phyloP scores from a whole-genome alignment of 2,329 filamentous ascomycete species.

The Botrytis tulipae region DNA sequence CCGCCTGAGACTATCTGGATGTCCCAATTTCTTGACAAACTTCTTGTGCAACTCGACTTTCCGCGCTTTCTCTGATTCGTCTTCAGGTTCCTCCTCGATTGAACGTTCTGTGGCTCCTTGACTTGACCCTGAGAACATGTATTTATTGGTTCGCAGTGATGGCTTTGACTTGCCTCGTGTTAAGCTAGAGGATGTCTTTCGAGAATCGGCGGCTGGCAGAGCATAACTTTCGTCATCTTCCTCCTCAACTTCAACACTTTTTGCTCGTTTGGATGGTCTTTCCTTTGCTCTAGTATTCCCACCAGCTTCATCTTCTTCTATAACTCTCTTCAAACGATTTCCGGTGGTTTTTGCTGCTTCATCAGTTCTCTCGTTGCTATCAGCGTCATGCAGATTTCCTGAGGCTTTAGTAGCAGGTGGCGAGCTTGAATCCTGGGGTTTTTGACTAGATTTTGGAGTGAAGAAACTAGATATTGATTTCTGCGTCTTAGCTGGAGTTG shows the following conservation, averaged over 20 bases:
- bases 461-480: conserved; percentile 87
- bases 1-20: conserved; percentile 72
- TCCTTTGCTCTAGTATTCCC: conserved; percentile 43
- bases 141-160: conserved; percentile 50
- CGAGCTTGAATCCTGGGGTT: conserved; percentile 36
- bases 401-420: conserved; percentile 26
- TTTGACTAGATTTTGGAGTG: conserved; percentile 49
- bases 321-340: conserved; percentile 48
- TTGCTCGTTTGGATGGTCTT: conserved; percentile 47
- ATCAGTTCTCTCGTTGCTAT: conserved; percentile 31
- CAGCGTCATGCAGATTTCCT: conserved; percentile 33
- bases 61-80: conserved; percentile 53
- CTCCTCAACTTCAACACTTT: conserved; percentile 38
- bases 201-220: conserved; percentile 43
- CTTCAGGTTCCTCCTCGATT: conserved; percentile 41
- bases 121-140: conserved; percentile 49
- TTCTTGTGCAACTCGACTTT: conserved; percentile 75
- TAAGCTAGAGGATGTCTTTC: conserved; percentile 33
- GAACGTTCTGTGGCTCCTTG: conserved; percentile 27
- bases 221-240: conserved; percentile 43
- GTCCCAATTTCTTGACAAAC: conserved; percentile 88
- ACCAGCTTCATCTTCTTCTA: conserved; percentile 48
- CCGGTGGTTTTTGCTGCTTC: conserved; percentile 23
- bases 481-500: conserved; percentile 53
- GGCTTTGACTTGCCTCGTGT: conserved; percentile 27